Evolutionary conservation across 371 early-diverging fungal species (phyloP), one percentile per base, ranked within the genome.

Genomic region (Mortierella sp.): DNA sequence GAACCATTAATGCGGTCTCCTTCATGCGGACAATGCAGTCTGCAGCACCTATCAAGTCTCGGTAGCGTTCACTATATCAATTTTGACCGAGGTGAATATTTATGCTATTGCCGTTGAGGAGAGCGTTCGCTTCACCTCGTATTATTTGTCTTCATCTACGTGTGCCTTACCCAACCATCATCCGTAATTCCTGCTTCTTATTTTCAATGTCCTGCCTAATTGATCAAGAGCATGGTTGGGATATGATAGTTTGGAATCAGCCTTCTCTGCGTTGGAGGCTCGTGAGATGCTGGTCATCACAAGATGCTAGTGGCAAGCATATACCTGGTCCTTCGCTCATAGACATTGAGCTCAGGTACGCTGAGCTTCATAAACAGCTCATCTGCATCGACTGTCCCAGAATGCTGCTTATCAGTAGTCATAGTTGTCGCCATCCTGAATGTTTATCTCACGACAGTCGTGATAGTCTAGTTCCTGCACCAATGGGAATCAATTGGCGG

Each of bases 31-130:
- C 82, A 27, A 95, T 93, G 51, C 92, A 85, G 63, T 95, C 94
- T 1, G 95, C 93, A 1, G 95, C 93, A 12, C 90, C 91, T 46
- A 95, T 92, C 47, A 95, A 72, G 56, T 94, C 94, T 6, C 91
- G 84, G 60, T 95, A 95, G 43, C 94, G 85, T 56, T 94, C 93
- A n/a, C 95, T 94, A 58, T 44, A 32, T 43, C 2, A 24, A 21
- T 23, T 37, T n/a, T n/a, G n/a, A n/a, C n/a, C n/a, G n/a, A n/a
- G n/a, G n/a, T 42, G 4, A 41, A 2, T 7, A 21, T 14, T 1
- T 17, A 15, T 54, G 2, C 6, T 24, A n/a, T 50, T 50, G 31
- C 12, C 11, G 28, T n/a, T 19, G 12, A 19, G 28, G 11, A 14
- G 39, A 17, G 11, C 39, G 2, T 39, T 3, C 5, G 39, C 2